phyloP scores from a whole-genome alignment of 164 flowering plant genomes.

The Santalum album region DNA sequence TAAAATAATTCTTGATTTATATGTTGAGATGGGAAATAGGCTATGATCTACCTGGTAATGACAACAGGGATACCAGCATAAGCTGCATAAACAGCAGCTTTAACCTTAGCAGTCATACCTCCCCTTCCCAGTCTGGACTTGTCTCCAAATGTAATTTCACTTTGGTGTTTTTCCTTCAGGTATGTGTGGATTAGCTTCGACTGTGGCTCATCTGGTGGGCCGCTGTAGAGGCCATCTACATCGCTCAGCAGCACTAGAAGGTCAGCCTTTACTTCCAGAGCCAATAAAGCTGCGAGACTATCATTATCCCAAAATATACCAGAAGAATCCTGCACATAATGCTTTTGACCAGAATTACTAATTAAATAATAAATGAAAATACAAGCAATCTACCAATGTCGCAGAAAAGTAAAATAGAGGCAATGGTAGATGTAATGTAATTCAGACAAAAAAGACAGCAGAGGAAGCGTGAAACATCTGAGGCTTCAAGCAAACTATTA shows the following conservation, averaged over 20 bases:
- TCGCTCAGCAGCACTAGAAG: constrained; percentile 90
- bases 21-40: neutral
- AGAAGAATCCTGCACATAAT: constrained; percentile 75
- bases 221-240: constrained; percentile 94
- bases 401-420: too few species aligned
- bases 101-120: constrained; percentile 99
- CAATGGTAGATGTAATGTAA: too few species aligned
- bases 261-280: constrained; percentile 90
- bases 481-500: too few species aligned
- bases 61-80: constrained; percentile 89
- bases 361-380: too few species aligned
- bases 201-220: constrained; percentile 88
- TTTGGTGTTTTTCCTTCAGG: constrained; percentile 62
- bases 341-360: neutral
- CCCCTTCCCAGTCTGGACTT: constrained; percentile 97
- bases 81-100: constrained; percentile 90
- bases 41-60: constrained; percentile 61
- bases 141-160: constrained; percentile 86
- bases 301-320: constrained; percentile 99
- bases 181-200: constrained; percentile 88
- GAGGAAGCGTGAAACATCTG: too few species aligned
- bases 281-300: constrained; percentile 88
- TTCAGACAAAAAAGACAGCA: too few species aligned
- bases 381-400: too few species aligned
- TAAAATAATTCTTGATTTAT: too few species aligned